Percentiles rank a stretch among this genome's conserved stretches.
Conservation (phyloP, 129 eudicot species). For the Flaveria linearis region DNA sequence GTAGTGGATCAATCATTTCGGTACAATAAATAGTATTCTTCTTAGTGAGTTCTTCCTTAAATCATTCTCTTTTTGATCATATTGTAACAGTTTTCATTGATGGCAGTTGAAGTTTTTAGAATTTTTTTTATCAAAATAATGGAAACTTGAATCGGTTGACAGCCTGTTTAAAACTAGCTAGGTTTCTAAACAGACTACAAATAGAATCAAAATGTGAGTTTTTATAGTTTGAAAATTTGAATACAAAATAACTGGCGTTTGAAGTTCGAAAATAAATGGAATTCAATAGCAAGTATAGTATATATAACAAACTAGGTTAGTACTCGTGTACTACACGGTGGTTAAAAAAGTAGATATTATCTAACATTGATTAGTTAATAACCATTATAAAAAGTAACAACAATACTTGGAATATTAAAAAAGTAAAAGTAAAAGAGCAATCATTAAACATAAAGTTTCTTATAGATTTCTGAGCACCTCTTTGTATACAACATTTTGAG, state of each 20-base stretch:
- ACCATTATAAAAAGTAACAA: too few species aligned
- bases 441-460: too few species aligned
- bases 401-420: too few species aligned
- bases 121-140: neutral
- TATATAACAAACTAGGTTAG: too few species aligned
- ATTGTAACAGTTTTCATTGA: neutral
- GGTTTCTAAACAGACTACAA: too few species aligned
- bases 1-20: neutral
- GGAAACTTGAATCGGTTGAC: neutral
- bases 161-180: neutral
- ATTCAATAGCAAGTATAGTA: too few species aligned
- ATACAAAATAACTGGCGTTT: neutral
- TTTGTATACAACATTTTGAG: too few species aligned
- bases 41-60: neutral
- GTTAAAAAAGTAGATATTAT: too few species aligned
- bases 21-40: neutral
- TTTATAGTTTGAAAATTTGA: neutral
- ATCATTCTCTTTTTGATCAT: neutral
- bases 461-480: too few species aligned
- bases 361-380: too few species aligned
- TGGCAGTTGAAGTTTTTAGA: neutral
- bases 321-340: too few species aligned
- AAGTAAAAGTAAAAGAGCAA: too few species aligned
- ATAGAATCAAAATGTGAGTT: neutral
- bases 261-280: neutral